phyloP scores from a whole-genome alignment of 2,329 filamentous ascomycete species.

The Talaromyces rugulosus region DNA sequence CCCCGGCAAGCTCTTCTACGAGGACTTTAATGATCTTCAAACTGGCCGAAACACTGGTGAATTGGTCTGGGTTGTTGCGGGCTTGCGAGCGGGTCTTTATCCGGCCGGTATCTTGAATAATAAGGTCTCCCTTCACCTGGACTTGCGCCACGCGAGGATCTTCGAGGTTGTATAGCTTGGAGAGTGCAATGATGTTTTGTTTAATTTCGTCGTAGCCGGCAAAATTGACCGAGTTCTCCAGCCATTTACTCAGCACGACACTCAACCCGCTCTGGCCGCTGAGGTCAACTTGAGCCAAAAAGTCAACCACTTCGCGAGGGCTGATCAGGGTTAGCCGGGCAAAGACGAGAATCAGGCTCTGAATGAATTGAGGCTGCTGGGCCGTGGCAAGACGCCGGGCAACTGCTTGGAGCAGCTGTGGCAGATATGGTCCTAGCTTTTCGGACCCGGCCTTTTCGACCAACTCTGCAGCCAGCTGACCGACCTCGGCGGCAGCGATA shows the following conservation, averaged over 20 bases:
- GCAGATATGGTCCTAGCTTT: constrained; percentile 81
- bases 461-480: constrained; percentile 85
- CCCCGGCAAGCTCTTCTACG: constrained; percentile 82
- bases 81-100: constrained; percentile 95
- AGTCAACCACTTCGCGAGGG: constrained; percentile 84
- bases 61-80: constrained; percentile 83
- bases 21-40: constrained; percentile 96
- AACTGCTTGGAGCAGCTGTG: constrained; percentile 83
- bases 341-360: constrained; percentile 93
- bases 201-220: constrained; percentile 97
- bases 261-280: constrained; percentile 72
- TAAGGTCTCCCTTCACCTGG: constrained; percentile 85
- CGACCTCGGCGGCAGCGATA: constrained; percentile 91
- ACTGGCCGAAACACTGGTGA: constrained; percentile 78
- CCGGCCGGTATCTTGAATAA: constrained; percentile 70
- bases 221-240: constrained; percentile 95
- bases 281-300: constrained; percentile 80
- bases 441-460: constrained; percentile 94
- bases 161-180: constrained; percentile 83
- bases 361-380: constrained; percentile 82
- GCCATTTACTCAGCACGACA: constrained; percentile 88
- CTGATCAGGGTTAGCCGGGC: constrained; percentile 81
- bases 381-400: constrained; percentile 79
- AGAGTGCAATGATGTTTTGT: constrained; percentile 91
- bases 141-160: constrained; percentile 75